Evolutionary conservation across 2,329 filamentous ascomycete genomes (phyloP), one percentile per base, ranked within the genome.

Genomic region (Fusarium cicatricum): DNA sequence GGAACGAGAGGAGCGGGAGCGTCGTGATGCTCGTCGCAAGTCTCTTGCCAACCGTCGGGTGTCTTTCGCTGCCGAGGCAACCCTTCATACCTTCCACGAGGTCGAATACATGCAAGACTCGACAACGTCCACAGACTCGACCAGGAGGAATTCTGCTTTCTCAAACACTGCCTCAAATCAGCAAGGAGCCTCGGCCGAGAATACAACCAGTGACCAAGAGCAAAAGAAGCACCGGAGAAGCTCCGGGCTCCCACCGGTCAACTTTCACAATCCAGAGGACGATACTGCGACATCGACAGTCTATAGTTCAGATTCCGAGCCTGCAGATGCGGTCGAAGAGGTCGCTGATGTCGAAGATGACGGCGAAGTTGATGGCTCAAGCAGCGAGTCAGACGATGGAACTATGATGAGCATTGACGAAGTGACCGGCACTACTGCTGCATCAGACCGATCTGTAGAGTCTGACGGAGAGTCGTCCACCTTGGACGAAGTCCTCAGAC

Each of bases 41-140:
- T 97, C 93, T 15, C 83, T 97, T 52, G 92, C 94, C 41, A 96
- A 95, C 72, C 87, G 95, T 69, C 87, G 95, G 70, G 95, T 99
- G 29, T 98, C 94, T 0, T 99, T 99, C 75, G 95, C 95, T 5
- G 95, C 95, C 1, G 95, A 99, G 76, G 95, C 95, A 11, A 99
- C 95, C 4, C 82, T 99, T 31, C 95, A 99, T 72, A 99, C 95
- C 1, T 98, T 96, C 83, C 93, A 98, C 70, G 93, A 95, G 51
- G 86, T 97, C 38, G 94, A 98, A 70, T 90, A 93, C 60, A 84
- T 87, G 71, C 92, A 93, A 70, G 93, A 97, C 71, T 91, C 91
- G 16, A 96, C 92, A 1, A 90, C 89, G 8, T 90, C 90, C 0
- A 90, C 88, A 1, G 90, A 94, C 61, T 87, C 88, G 11, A 91